Percentiles rank a stretch among this genome's conserved stretches.
Conservation (phyloP, 495 filamentous ascomycete species). For the Neurospora hispaniola region DNA sequence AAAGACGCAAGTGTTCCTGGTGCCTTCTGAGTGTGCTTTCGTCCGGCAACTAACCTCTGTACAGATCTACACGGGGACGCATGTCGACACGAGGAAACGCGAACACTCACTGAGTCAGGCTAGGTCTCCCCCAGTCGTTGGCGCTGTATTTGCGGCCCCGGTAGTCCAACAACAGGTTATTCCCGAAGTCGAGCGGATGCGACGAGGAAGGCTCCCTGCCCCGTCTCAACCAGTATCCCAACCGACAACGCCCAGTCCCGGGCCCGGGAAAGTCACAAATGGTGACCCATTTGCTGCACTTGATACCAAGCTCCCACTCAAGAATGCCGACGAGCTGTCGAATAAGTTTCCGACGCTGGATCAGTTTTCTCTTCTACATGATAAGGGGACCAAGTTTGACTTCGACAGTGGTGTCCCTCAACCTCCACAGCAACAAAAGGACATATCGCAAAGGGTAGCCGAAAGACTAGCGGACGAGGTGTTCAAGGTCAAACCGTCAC, state of each 20-base stretch:
- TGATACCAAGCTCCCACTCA: conserved; percentile 50
- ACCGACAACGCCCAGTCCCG: conserved; percentile 54
- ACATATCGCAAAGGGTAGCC: conserved; percentile 64
- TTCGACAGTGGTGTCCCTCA: conserved; percentile 51
- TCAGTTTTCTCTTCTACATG: conserved; percentile 83
- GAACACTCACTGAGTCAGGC: conserved; percentile 21
- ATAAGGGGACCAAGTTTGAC: conserved; percentile 79
- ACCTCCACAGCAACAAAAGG: conserved; percentile 39
- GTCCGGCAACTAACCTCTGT: conserved; percentile 6
- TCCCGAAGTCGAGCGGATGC: conserved; percentile 91
- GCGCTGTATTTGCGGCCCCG: conserved; percentile 61
- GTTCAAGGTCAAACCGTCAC: conserved; percentile 22
- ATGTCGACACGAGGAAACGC: conserved; percentile 24
- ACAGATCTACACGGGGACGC: conserved; percentile 71
- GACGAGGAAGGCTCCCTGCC: conserved; percentile 70
- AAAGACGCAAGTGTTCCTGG: conserved; percentile 59
- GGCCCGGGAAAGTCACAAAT: conserved; percentile 58
- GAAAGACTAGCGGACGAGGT: conserved; percentile 84
- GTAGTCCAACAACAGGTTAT: conserved; percentile 58
- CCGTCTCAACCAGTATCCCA: conserved; percentile 26
- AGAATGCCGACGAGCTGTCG: conserved; percentile 65
- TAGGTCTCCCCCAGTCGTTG: conserved; percentile 45
- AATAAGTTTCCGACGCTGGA: conserved; percentile 83
- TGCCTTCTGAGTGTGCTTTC: conserved; percentile 1
- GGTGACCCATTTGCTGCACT: conserved; percentile 85